Evolutionary conservation across 2,329 filamentous ascomycete genomes (phyloP), one percentile per base, ranked within the genome.

Genomic region (Ophiostoma ips): DNA sequence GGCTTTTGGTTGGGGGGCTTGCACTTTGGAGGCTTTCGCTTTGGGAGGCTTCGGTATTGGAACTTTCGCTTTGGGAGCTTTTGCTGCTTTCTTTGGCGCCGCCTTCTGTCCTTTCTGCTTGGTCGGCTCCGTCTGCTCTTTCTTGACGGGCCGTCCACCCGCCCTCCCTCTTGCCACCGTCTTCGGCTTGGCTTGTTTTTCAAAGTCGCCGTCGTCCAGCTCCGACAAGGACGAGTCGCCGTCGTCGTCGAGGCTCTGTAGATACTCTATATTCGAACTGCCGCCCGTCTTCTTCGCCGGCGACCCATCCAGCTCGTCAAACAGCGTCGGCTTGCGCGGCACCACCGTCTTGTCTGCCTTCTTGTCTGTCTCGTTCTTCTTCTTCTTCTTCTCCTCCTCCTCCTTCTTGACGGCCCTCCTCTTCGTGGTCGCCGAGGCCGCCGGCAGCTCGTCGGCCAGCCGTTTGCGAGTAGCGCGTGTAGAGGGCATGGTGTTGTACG

Each of bases 251-350:
- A 56, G 3, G 7, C 18, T 46, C 45, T 46, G 24, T 0, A 67
- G 57, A 1, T 66, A 63, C 11, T 68, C 58, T 1, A 67, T 57
- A 0, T 69, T 66, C 31, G 65, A 69, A 1, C 65, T 64, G 31
- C 67, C 66, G 48, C 64, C 50, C 12, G 58, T 66, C 31, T n/a
- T 36, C 13, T 15, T n/a, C 0, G 70, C 69, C 3, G 67, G 62
- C 1, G 69, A 66, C 13, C 73, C 70, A 59, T 82, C 77, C 19
- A 82, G 65, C 48, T 77, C 76, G 53, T 82, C 78, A 56, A 78
- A 81, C 3, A 82, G 61, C 0, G 77, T 81, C 10, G 70, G 59
- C 58, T 77, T 82, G 48, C 75, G 71, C 15, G 66, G 62, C 2
- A 63, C 56, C 10, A 57, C 19, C 6, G 13, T 28, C 18, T 33